Evolutionary conservation across 768 basidiomycete genomes (phyloP).

Genomic region (Boletus vinaceobasis): DNA sequence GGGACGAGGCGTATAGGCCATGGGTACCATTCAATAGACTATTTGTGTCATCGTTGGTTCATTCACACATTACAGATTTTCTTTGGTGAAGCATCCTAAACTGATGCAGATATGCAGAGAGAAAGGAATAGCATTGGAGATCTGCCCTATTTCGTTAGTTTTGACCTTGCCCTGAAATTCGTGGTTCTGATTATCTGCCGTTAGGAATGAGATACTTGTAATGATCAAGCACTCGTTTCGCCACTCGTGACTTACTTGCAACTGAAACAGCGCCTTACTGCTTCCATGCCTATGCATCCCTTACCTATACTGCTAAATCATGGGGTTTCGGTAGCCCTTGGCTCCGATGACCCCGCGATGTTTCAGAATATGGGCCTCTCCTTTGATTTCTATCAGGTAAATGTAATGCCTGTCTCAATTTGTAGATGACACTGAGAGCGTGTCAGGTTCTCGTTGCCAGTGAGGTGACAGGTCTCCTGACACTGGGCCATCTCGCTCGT

Average conservation of each 20-base stretch:
- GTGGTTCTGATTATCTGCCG: background rate
- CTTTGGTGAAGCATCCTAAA: slow-evolving; percentile 73
- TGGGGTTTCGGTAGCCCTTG: slow-evolving; percentile 67
- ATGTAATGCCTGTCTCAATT: background rate
- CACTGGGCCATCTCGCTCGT: slow-evolving; percentile 58
- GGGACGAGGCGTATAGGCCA: slow-evolving; percentile 82
- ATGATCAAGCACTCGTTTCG: slow-evolving; percentile 9
- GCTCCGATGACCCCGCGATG: slow-evolving; percentile 72
- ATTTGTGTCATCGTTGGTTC: background rate
- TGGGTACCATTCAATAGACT: slow-evolving; percentile 43
- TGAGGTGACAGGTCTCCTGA: slow-evolving; percentile 61
- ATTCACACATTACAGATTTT: slow-evolving; percentile 45
- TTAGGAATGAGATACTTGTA: slow-evolving; percentile 73
- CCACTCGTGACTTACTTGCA: background rate
- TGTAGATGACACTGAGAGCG: background rate
- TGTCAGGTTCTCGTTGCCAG: slow-evolving; percentile 63
- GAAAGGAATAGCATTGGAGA: slow-evolving; percentile 61
- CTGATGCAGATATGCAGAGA: slow-evolving; percentile 66
- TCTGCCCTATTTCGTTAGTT: slow-evolving; percentile 79
- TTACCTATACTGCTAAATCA: slow-evolving; percentile 69
- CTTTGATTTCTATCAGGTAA: slow-evolving; percentile 75
- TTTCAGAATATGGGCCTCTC: slow-evolving; percentile 79
- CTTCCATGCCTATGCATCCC: slow-evolving; percentile 79
- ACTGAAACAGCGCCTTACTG: slow-evolving; percentile 55
- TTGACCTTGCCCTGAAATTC: background rate